Percentiles rank a stretch among this genome's conserved stretches.
These are phyloP conservation scores for Picochlorum sp. DNA, from an alignment of 139 green algal genomes.

Conservation along the genomic window DNA sequence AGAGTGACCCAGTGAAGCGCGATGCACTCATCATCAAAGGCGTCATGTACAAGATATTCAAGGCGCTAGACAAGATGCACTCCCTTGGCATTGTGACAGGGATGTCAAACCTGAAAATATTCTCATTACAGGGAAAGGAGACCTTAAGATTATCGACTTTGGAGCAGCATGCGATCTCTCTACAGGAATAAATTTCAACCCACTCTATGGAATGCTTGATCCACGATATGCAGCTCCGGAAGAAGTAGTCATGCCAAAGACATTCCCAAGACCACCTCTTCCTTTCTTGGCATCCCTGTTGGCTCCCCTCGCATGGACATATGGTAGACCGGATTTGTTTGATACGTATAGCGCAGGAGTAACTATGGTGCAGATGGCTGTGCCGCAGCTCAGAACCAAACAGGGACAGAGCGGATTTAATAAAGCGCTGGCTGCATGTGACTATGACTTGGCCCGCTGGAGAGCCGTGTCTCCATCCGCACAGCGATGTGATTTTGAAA, in stretches of 20 bases:
- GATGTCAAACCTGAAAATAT: slow-evolving; percentile 88
- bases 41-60: slow-evolving; percentile 47
- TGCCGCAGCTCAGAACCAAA: slow-evolving; percentile 63
- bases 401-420: slow-evolving; percentile 39
- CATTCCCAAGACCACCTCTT: slow-evolving; percentile 54
- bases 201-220: slow-evolving; percentile 79
- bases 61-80: slow-evolving; percentile 48
- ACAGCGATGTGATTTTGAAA: slow-evolving; percentile 47
- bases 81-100: slow-evolving; percentile 75
- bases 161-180: slow-evolving; percentile 80
- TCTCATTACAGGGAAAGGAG: slow-evolving; percentile 60
- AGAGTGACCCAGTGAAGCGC: slow-evolving; percentile 30
- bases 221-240: slow-evolving; percentile 78
- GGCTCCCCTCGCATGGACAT: slow-evolving; percentile 68
- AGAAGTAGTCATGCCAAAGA: slow-evolving; percentile 79
- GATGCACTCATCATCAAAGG: slow-evolving; percentile 50
- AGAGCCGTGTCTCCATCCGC: slow-evolving; percentile 10
- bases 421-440: slow-evolving; percentile 18
- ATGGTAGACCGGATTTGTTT: slow-evolving; percentile 80
- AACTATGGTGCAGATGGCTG: slow-evolving; percentile 50
- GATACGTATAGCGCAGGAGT: slow-evolving; percentile 71
- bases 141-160: slow-evolving; percentile 89
- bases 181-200: slow-evolving; percentile 92
- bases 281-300: slow-evolving; percentile 59
- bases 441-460: slow-evolving; percentile 50